Evolutionary conservation across 805 yeast genomes (phyloP).

Genomic region (Lachancea sp.): DNA sequence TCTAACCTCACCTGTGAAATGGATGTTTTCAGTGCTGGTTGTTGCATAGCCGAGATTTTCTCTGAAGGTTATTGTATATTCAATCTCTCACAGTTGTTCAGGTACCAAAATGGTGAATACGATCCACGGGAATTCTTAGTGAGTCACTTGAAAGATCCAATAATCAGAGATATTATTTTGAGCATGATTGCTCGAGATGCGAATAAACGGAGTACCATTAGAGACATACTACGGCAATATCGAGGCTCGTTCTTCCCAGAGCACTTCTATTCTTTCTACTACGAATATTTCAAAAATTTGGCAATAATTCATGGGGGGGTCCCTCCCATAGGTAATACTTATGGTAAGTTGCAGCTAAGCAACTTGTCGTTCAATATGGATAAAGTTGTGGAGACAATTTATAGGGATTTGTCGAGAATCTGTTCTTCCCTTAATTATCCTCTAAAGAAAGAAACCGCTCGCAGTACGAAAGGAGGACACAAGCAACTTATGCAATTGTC

Average conservation of each 20-base stretch:
- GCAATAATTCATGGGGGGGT: conserved; percentile 21
- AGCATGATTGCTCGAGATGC: conserved; percentile 67
- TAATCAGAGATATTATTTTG: conserved; percentile 48
- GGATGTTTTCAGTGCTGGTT: conserved; percentile 82
- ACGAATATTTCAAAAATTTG: conserved; percentile 54
- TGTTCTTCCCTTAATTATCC: conserved; percentile 22
- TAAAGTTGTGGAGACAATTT: conserved; percentile 45
- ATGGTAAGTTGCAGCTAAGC: conserved; percentile 14
- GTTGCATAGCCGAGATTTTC: conserved; percentile 85
- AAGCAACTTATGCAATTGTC: conserved; percentile 3
- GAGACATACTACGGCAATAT: conserved; percentile 45
- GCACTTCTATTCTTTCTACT: conserved; percentile 60
- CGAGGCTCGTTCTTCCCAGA: conserved; percentile 54
- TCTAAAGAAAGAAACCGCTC: background rate
- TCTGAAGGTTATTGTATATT: conserved; percentile 83
- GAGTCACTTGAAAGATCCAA: conserved; percentile 42
- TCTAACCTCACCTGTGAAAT: conserved; percentile 47
- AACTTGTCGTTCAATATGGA: conserved; percentile 19
- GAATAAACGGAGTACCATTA: conserved; percentile 47
- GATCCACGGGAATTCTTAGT: conserved; percentile 37
- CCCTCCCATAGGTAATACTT: conserved; percentile 17
- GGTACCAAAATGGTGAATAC: conserved; percentile 65
- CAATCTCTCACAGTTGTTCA: conserved; percentile 79
- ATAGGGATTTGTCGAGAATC: conserved; percentile 47
- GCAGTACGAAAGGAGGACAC: conserved; percentile 1